A percentile compares a stretch with the other conserved stretches of the same genome.
Evolutionary conservation across 225 moss, liverwort and hornwort species (phyloP).

Genomic region (Ulota crispa): DNA sequence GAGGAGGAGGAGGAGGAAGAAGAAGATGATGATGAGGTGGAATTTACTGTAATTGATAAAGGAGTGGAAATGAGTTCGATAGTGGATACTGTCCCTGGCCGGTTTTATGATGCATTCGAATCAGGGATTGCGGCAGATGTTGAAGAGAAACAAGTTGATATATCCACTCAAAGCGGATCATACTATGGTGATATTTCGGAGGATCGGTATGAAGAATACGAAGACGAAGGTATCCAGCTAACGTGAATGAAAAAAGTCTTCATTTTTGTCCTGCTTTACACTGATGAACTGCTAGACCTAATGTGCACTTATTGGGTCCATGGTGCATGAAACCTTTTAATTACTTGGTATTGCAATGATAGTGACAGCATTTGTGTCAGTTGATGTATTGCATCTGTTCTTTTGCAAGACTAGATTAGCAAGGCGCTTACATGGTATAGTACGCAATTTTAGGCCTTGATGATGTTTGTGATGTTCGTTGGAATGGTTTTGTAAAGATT

Average conservation of each 20-base stretch:
- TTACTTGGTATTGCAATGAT: conserved; percentile 11
- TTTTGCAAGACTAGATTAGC: neutral
- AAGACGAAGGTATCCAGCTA: conserved; percentile 35
- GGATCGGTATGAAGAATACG: conserved; percentile 31
- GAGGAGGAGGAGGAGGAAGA: conserved; percentile 29
- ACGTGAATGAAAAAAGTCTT: neutral
- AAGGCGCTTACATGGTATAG: neutral
- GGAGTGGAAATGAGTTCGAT: conserved; percentile 54
- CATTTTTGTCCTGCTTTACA: neutral
- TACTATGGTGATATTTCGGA: conserved; percentile 27
- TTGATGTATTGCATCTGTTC: neutral
- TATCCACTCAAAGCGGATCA: conserved; percentile 14
- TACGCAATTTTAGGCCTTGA: neutral
- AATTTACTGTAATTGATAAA: conserved; percentile 56
- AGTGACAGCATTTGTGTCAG: neutral
- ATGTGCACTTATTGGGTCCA: neutral
- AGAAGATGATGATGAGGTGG: conserved; percentile 37
- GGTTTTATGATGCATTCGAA: conserved; percentile 35
- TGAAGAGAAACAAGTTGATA: conserved; percentile 36
- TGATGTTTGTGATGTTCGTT: conserved; percentile 11
- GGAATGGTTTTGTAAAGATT: conserved; percentile 7
- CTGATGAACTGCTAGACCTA: conserved; percentile 3
- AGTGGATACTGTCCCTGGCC: conserved; percentile 35
- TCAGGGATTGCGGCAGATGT: conserved; percentile 31
- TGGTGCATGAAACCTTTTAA: neutral